Conservation (phyloP, 1,139 yeast genomes). For the Zygosaccharomyces pseudobailii region DNA sequence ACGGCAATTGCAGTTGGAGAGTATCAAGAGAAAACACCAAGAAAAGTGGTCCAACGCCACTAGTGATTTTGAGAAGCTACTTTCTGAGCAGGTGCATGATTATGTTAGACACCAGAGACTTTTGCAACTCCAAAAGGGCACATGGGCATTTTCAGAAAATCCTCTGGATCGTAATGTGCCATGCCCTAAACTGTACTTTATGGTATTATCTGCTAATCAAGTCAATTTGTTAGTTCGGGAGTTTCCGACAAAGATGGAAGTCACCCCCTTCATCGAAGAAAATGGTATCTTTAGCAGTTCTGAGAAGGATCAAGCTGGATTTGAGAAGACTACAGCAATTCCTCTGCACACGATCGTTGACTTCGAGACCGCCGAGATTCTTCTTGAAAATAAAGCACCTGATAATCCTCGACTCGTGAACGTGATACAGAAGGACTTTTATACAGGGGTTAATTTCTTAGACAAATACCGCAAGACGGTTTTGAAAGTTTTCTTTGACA, state of each 20-base stretch:
- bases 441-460: constrained; percentile 49
- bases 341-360: constrained; percentile 25
- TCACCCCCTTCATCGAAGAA: constrained; percentile 55
- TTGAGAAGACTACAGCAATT: constrained; percentile 26
- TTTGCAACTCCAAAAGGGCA: constrained; percentile 65
- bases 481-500: constrained; percentile 63
- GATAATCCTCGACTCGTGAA: constrained; percentile 42
- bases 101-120: constrained; percentile 80
- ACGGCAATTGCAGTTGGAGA: constrained; percentile 51
- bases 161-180: constrained; percentile 46
- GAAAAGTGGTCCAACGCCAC: constrained; percentile 38
- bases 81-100: constrained; percentile 58
- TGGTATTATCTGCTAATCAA: constrained; percentile 70
- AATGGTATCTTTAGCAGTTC: constrained; percentile 36
- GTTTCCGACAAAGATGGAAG: constrained; percentile 44
- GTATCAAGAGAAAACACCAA: constrained; percentile 37
- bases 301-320: constrained; percentile 17
- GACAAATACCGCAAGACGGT: constrained; percentile 42
- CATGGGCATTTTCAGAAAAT: constrained; percentile 73
- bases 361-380: constrained; percentile 23
- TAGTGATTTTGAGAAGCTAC: constrained; percentile 46
- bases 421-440: constrained; percentile 49
- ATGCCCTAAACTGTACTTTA: constrained; percentile 46
- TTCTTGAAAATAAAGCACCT: constrained; percentile 13
- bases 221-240: constrained; percentile 58